Evolutionary conservation across 176 grass and related monocot genomes (phyloP), one percentile per base, ranked within the genome.

Genomic region (Aegilops longissima): DNA sequence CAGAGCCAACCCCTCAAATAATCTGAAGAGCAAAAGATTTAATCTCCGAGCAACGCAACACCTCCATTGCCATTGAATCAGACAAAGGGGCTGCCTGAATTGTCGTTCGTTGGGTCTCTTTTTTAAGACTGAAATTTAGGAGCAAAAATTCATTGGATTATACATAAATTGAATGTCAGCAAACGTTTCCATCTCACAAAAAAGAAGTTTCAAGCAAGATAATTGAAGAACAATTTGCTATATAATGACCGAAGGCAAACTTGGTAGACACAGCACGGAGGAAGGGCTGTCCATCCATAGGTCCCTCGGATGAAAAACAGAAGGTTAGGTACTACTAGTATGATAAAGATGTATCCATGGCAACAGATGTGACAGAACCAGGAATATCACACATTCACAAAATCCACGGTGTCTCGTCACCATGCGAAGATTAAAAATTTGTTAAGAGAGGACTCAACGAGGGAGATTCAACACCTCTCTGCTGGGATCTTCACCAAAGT

Each of bases 71-170:
- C 92, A 97, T 87, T 69, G 65, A 65, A 35, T 63, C 1, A 1
- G 91, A 85, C 90, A 92, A 87, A 94, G 86, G 83, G 92, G 92
- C 87, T 97, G 94, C 92, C 94, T 94, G 91, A 97, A 86, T 89
- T 81, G 34, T 87, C 70, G 80, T 90, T 97, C 92, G 85, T 90
- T 34, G 6, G 47, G 51, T 18, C 16, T 18, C 2, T 18, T 18
- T 54, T 54, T 2, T 27, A 9, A 31, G 5, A 54, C 51, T 0
- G 0, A 17, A 18, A 18, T 6, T 17, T 0, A 54, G 16, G 2
- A 18, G 1, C 30, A 2, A 31, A 31, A 31, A 31, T 2, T 31
- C 30, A 3, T 31, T 31, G 30, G 30, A 31, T 27, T 27, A 90
- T 83, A 34, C 1, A 20, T 31, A 71, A 23, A 42, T 18, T 1